Percentiles rank a stretch among this genome's conserved stretches.
phyloP scores from a whole-genome alignment of 2,329 filamentous ascomycete genomes.

The Onygenales sp. region DNA sequence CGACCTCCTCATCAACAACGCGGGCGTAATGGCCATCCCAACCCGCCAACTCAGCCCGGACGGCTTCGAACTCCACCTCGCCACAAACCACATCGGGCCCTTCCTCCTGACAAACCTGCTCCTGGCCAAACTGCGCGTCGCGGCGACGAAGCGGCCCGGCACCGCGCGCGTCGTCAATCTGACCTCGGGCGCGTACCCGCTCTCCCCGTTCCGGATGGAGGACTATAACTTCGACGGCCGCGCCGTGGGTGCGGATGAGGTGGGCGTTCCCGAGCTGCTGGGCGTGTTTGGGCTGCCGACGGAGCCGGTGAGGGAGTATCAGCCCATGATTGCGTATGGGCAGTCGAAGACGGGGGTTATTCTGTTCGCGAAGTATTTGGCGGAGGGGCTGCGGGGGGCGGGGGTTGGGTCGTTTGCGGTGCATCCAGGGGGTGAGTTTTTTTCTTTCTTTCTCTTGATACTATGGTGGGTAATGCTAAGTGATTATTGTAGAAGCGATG shows the following conservation, averaged over 20 bases:
- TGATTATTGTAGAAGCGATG: background rate
- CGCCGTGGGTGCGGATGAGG: background rate
- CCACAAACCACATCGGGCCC: conserved; percentile 26
- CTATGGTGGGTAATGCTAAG: background rate
- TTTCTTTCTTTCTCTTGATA: background rate
- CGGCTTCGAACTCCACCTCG: conserved; percentile 25
- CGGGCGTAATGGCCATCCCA: conserved; percentile 22
- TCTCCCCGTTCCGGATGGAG: conserved; percentile 20
- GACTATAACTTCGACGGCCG: conserved; percentile 18
- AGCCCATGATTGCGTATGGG: conserved; percentile 24
- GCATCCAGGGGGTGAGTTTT: conserved; percentile 23
- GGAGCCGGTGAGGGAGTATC: background rate
- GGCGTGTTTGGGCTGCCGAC: background rate
- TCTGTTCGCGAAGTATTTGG: conserved; percentile 28
- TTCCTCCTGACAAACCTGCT: conserved; percentile 26
- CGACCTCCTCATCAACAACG: conserved; percentile 26
- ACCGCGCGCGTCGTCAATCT: conserved; percentile 17
- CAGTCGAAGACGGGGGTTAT: conserved; percentile 34
- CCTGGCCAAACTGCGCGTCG: conserved; percentile 15
- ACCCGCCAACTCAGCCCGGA: conserved; percentile 17
- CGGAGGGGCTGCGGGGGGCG: conserved; percentile 16
- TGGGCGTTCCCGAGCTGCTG: background rate
- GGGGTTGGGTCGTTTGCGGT: conserved; percentile 25
- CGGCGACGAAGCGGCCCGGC: conserved; percentile 4
- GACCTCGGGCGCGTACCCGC: conserved; percentile 15